Evolutionary conservation across 1,284 basidiomycete genomes (phyloP), one percentile per base, ranked within the genome.

Genomic region (Cryptococcus maquisensis): DNA sequence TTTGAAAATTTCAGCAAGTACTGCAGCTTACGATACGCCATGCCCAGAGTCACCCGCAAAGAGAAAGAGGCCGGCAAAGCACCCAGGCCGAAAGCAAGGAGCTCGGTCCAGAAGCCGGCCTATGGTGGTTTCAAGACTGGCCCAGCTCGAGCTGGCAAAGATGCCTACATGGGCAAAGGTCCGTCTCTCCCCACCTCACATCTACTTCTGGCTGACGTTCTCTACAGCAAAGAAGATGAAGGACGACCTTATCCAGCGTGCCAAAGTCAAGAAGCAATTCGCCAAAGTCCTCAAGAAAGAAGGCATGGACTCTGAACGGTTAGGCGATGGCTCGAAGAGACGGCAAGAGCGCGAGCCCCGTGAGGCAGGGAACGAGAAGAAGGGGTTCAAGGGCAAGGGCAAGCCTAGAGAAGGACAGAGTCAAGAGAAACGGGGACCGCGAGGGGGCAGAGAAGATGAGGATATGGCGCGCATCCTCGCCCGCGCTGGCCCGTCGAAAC

Each of bases 231-330:
- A 79, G 50, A 79, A 79, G 61, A 77, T 79, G 66, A 81, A 81
- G 61, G 75, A 77, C 18, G 76, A 77, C 35, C 67, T 81, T 49
- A 81, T 81, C 56, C 68, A 76, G 60, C 77, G 79, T 47, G 79
- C 80, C 36, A 79, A 79, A 63, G 70, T 79, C 52, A 81, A 81
- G 68, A 76, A 78, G 61, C 68, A 71, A 18, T 81, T 76, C 61
- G 79, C 75, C 51, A 79, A 78, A 64, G 71, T 77, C 51, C 68
- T 80, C 18, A 73, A 77, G 55, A 61, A 68, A 28, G 78, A 80
- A 62, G 77, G 76, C 12, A 70, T 76, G 57, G 55, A 59, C 35
- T 69, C 65, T 7, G 56, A 62, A 7, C 63, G 76, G 47, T 55
- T 77, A 20, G 63, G 61, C 15, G 60, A 60, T 35, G 59, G 61